Evolutionary conservation across 305 asterid genomes (phyloP).

Genomic region (Salvia sclarea): DNA sequence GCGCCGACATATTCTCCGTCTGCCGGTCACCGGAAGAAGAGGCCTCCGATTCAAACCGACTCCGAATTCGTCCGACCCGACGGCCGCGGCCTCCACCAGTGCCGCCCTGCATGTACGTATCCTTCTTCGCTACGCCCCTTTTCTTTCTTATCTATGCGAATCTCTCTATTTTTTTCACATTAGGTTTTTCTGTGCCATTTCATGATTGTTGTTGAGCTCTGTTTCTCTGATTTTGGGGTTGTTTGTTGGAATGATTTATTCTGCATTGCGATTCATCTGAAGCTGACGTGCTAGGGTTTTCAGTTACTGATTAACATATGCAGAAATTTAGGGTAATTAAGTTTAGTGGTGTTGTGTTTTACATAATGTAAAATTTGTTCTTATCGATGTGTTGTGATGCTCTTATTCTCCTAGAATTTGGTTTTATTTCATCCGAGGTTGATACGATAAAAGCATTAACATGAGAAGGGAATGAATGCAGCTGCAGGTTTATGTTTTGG

Average conservation of each 20-base stretch:
- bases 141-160: background rate
- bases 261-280: background rate
- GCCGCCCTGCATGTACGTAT: constrained; percentile 91
- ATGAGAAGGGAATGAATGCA: background rate
- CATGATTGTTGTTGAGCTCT: background rate
- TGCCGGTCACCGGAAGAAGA: constrained; percentile 46
- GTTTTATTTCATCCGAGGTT: constrained; percentile 5
- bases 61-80: constrained; percentile 85
- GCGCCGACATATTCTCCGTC: constrained; percentile 80
- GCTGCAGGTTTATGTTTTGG: constrained; percentile 1
- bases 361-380: background rate
- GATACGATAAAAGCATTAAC: background rate
- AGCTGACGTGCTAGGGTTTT: constrained; percentile 2
- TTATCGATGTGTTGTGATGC: background rate
- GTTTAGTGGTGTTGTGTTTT: background rate
- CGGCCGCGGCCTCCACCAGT: constrained; percentile 78
- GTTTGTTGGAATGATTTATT: background rate
- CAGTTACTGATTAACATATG: constrained; percentile 1
- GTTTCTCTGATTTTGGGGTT: background rate
- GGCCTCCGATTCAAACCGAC: constrained; percentile 38
- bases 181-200: background rate
- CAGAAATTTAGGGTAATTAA: background rate
- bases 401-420: background rate
- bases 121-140: background rate
- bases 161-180: constrained; percentile 2